Conservation (phyloP, 768 basidiomycete species). For the Leccinum broughii region DNA sequence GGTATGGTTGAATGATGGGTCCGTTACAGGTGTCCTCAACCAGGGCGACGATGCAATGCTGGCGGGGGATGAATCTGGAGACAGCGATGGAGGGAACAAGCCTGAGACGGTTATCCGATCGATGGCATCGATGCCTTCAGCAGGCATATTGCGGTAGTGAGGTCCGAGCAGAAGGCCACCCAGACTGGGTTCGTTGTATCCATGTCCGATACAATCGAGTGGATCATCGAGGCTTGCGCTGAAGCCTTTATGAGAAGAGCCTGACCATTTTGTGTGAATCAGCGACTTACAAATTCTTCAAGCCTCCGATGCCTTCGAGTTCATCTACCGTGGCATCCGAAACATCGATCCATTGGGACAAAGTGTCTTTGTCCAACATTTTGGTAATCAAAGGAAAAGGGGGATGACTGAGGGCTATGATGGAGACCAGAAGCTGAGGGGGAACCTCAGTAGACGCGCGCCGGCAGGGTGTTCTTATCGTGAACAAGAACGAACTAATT, state of each 20-base stretch:
- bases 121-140: neutral
- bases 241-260: constrained; percentile 16
- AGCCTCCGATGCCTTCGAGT: constrained; percentile 13
- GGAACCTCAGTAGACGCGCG: constrained; percentile 14
- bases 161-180: constrained; percentile 17
- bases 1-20: neutral
- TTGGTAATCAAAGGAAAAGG: neutral
- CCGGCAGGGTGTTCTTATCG: constrained; percentile 31
- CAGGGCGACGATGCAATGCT: constrained; percentile 27
- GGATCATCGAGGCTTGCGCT: constrained; percentile 6
- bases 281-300: constrained; percentile 25
- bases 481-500: constrained; percentile 20
- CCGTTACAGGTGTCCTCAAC: constrained; percentile 19
- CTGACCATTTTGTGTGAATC: neutral
- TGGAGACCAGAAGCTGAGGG: constrained; percentile 4
- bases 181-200: neutral
- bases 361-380: constrained; percentile 14
- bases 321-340: constrained; percentile 24
- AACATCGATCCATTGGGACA: constrained; percentile 19
- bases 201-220: neutral
- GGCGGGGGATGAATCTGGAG: constrained; percentile 27
- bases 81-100: constrained; percentile 19
- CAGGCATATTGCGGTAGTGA: neutral
- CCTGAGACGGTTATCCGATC: neutral
- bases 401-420: neutral